These are phyloP conservation scores for Prosopis cineraria DNA, from an alignment of 306 rosid genomes.

Conservation along the genomic window DNA sequence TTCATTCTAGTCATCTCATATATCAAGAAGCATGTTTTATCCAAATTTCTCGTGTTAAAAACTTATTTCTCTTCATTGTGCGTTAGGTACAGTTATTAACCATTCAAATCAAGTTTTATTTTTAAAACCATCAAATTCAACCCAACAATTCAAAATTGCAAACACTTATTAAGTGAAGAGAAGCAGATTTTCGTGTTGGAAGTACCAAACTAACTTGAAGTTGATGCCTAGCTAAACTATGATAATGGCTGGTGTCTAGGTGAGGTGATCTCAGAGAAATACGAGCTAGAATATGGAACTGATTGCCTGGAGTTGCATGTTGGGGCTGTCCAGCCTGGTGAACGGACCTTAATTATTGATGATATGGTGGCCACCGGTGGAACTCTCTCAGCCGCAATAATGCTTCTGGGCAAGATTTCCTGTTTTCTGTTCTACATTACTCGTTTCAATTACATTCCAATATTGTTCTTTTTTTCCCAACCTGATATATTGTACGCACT, in stretches of 20 bases:
- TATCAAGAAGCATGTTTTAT: background rate
- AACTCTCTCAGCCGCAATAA: conserved; percentile 77
- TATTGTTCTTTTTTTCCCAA: background rate
- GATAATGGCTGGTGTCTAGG: conserved; percentile 48
- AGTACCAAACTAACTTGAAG: background rate
- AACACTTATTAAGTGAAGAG: too few species aligned
- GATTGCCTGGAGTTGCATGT: conserved; percentile 91
- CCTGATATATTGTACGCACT: conserved; percentile 42
- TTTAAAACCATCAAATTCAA: too few species aligned
- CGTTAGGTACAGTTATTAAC: too few species aligned
- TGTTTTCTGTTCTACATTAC: background rate
- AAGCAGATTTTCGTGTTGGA: too few species aligned
- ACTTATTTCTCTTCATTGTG: too few species aligned
- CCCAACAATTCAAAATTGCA: too few species aligned
- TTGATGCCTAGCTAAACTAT: background rate
- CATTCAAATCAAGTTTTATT: too few species aligned
- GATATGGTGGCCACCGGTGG: conserved; percentile 93
- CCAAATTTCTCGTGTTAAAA: too few species aligned
- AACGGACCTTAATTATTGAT: conserved; percentile 82
- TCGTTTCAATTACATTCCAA: conserved; percentile 7
- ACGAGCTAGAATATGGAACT: conserved; percentile 83
- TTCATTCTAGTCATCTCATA: too few species aligned
- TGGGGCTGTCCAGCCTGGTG: conserved; percentile 82
- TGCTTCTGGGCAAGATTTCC: conserved; percentile 59
- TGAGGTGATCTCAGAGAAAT: conserved; percentile 76